These are phyloP conservation scores for Aotearoamyces nothofagi DNA, from an alignment of 2,329 filamentous ascomycete species.

Conservation along the genomic window DNA sequence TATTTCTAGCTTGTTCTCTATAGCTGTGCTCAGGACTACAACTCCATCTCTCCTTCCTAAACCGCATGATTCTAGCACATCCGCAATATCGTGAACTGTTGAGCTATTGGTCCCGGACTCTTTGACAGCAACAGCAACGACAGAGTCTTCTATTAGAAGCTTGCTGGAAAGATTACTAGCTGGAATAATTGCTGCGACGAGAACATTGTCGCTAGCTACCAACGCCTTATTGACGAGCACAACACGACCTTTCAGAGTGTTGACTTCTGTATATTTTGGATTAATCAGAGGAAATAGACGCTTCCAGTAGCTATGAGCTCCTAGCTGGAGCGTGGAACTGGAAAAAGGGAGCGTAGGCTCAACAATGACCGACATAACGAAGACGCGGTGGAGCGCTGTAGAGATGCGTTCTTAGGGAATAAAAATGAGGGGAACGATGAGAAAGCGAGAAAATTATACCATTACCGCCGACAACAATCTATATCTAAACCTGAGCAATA, in stretches of 20 bases:
- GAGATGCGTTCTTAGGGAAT: no score
- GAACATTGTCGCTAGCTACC: conserved; percentile 6
- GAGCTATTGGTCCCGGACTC: no score
- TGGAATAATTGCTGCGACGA: conserved; percentile 8
- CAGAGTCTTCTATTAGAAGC: conserved; percentile 9
- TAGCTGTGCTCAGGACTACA: conserved; percentile 6
- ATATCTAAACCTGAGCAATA: no score
- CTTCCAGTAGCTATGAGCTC: conserved; percentile 10
- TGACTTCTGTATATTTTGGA: conserved; percentile 9
- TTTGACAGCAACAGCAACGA: conserved; percentile 8
- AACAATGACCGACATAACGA: conserved; percentile 12
- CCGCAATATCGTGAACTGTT: conserved; percentile 6
- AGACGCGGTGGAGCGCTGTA: no score
- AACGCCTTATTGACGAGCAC: conserved; percentile 9
- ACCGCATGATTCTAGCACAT: conserved; percentile 7
- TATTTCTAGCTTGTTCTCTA: conserved; percentile 4
- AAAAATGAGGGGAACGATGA: no score
- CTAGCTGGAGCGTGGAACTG: conserved; percentile 8
- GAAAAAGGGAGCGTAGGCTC: conserved; percentile 12
- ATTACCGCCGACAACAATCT: no score
- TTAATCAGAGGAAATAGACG: conserved; percentile 13
- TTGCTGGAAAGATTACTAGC: conserved; percentile 11
- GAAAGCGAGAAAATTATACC: no score
- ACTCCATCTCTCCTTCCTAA: conserved; percentile 5
- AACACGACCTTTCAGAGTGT: conserved; percentile 4